A percentile compares a stretch with the other conserved stretches of the same genome.
phyloP scores from a whole-genome alignment of 108 stramenopile species.

The Skeletonema menzelii region DNA sequence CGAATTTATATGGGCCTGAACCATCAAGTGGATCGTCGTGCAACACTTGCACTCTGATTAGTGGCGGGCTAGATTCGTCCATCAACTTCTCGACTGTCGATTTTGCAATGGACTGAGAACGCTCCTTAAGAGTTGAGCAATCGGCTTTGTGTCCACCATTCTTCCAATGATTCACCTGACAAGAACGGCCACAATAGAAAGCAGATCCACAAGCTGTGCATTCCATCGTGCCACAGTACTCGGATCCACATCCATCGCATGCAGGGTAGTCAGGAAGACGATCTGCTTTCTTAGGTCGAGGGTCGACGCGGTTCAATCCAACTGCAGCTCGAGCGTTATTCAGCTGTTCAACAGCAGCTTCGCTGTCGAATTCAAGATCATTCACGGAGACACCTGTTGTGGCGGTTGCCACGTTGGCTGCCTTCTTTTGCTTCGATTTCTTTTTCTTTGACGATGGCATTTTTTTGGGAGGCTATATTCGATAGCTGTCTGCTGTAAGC shows the following conservation, averaged over 20 bases:
- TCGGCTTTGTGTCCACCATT: not conserved
- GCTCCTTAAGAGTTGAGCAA: not conserved
- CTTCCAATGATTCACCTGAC: not conserved
- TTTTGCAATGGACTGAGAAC: not conserved
- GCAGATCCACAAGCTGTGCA: not conserved
- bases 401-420: not conserved
- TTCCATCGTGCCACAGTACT: not conserved
- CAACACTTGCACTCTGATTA: not conserved
- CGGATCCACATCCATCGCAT: not conserved
- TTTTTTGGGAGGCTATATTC: too few species aligned
- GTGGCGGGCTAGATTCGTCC: not conserved
- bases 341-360: not conserved
- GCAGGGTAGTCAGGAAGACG: not conserved
- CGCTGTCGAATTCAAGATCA: not conserved
- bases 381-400: not conserved
- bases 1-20: not conserved
- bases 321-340: not conserved
- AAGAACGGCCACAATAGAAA: not conserved
- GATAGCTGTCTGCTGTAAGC: too few species aligned
- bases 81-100: not conserved
- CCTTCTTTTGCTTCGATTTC: not conserved
- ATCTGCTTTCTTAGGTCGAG: not conserved
- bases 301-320: not conserved
- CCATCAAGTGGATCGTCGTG: not conserved
- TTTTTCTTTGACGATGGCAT: slow-evolving; percentile 1